Evolutionary conservation across 2,329 filamentous ascomycete genomes (phyloP).

Genomic region (Fusarium odoratissimum): DNA sequence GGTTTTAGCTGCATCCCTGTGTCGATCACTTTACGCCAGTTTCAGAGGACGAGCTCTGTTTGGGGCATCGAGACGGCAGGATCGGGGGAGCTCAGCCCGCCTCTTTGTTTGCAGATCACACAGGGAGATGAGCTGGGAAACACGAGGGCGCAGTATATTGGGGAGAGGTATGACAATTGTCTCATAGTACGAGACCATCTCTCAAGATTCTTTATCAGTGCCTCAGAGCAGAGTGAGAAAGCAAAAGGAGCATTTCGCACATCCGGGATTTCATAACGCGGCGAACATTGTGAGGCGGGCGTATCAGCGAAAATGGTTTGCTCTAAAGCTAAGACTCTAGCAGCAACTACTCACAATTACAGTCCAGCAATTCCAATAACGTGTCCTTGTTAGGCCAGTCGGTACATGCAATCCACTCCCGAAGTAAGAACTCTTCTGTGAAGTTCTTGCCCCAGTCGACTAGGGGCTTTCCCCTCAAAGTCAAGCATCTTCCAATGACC

Average conservation of each 20-base stretch:
- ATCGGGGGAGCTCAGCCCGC: not conserved
- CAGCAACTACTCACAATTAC: accelerated
- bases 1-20: not conserved
- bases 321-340: accelerated
- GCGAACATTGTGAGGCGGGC: accelerated
- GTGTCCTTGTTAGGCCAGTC: accelerated
- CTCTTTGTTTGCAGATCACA: not conserved
- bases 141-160: not conserved
- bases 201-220: accelerated
- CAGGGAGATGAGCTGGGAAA: not conserved
- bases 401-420: not conserved
- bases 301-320: not conserved
- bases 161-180: not conserved
- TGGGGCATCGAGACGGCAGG: not conserved
- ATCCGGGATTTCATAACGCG: no score
- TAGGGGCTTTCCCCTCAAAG: accelerated
- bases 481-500: accelerated
- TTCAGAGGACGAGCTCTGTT: accelerated
- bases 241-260: accelerated
- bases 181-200: not conserved
- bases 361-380: not conserved
- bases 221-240: not conserved
- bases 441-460: not conserved
- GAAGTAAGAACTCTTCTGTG: not conserved
- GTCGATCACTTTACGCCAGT: not conserved